A percentile compares a stretch with the other conserved stretches of the same genome.
These are phyloP conservation scores for Brettanomyces custersianus DNA, from an alignment of 805 yeast genomes.

Conservation along the genomic window DNA sequence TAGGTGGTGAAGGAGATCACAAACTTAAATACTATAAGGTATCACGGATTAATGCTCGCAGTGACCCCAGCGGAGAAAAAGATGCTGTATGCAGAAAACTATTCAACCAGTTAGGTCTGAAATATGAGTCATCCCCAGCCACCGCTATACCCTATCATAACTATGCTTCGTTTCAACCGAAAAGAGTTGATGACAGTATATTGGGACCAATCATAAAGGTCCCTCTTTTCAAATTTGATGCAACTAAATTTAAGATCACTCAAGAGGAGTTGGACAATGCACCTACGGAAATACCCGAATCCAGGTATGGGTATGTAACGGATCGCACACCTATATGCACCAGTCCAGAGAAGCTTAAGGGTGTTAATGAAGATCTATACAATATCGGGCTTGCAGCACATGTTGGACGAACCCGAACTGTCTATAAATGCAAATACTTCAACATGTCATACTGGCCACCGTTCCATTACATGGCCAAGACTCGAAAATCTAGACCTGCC, in stretches of 20 bases:
- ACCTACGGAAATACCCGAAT: constrained; percentile 9
- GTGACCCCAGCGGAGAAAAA: too few relatives aligned
- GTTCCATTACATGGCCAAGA: constrained; percentile 14
- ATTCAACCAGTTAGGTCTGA: too few relatives aligned
- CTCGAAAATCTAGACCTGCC: constrained; percentile 26
- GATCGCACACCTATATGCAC: constrained; percentile 8
- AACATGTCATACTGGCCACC: constrained; percentile 15
- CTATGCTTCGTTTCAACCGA: too few relatives aligned
- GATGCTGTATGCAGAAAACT: too few relatives aligned
- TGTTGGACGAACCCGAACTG: constrained; percentile 3
- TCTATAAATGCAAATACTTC: constrained; percentile 17
- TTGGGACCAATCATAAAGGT: constrained; percentile 2
- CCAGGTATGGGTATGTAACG: constrained; percentile 9
- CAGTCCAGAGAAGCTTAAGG: constrained; percentile 12
- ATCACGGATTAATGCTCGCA: too few relatives aligned
- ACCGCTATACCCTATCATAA: too few relatives aligned
- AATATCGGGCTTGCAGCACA: constrained; percentile 7
- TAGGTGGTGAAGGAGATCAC: too few relatives aligned
- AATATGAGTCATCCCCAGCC: too few relatives aligned
- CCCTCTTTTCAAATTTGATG: constrained; percentile 6
- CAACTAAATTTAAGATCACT: constrained; percentile 2
- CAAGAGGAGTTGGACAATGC: constrained; percentile 9
- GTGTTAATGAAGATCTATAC: constrained; percentile 16
- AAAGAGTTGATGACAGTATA: too few relatives aligned
- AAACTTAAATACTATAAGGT: too few relatives aligned